A percentile compares a stretch with the other conserved stretches of the same genome.
These are phyloP conservation scores for Metschnikowia noctiluminum DNA, from an alignment of 805 yeast species.

Conservation along the genomic window DNA sequence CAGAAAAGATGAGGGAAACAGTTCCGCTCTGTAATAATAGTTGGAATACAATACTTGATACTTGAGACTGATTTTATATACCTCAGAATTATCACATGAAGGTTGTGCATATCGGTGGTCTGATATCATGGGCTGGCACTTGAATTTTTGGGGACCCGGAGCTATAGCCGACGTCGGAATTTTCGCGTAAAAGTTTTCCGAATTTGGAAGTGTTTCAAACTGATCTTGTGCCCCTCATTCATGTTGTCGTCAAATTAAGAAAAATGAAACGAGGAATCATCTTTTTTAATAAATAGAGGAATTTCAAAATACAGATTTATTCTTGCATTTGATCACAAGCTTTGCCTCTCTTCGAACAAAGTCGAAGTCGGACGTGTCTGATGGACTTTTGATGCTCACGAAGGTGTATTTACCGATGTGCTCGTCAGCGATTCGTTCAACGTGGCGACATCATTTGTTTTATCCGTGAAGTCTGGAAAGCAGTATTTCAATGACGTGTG, in stretches of 20 bases:
- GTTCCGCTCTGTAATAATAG: too few relatives aligned
- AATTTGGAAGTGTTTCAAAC: background rate
- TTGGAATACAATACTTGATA: background rate
- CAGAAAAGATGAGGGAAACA: background rate
- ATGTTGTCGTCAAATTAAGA: too few relatives aligned
- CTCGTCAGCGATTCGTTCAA: constrained; percentile 23
- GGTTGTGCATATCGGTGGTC: background rate
- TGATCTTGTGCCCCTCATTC: too few relatives aligned
- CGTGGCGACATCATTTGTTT: constrained; percentile 14
- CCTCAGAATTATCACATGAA: background rate
- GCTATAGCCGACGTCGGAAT: background rate
- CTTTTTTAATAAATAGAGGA: too few relatives aligned
- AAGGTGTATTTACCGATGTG: constrained; percentile 2
- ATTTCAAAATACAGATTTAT: too few relatives aligned
- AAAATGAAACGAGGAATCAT: too few relatives aligned
- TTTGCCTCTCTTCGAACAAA: too few relatives aligned
- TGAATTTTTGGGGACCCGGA: background rate
- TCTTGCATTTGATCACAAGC: too few relatives aligned
- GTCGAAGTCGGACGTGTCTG: too few relatives aligned
- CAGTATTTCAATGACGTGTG: constrained; percentile 20
- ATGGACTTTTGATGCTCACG: too few relatives aligned
- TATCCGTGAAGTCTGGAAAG: constrained; percentile 11
- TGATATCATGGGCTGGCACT: background rate
- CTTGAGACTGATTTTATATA: background rate
- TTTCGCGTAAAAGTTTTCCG: background rate